Percentiles rank a stretch among this genome's conserved stretches.
phyloP scores from a whole-genome alignment of 2,329 filamentous ascomycete genomes.

The Ophiostoma sp. region DNA sequence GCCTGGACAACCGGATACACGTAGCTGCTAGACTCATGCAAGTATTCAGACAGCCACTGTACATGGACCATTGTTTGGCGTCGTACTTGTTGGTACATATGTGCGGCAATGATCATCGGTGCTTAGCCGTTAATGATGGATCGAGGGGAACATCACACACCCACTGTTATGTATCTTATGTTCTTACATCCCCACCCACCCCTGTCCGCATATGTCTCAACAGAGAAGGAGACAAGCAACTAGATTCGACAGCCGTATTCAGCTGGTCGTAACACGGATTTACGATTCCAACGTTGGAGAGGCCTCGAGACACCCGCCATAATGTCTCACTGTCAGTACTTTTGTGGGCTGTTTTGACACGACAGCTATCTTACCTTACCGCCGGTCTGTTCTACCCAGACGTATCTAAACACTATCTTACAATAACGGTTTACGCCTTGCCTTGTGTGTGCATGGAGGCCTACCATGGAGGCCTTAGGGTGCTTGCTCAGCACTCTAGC shows the following conservation, averaged over 20 bases:
- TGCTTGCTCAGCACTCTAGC: neutral
- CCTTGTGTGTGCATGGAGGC: conserved; percentile 1
- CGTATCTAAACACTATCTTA: neutral
- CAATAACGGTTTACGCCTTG: conserved; percentile 1
- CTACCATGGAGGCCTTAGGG: neutral
- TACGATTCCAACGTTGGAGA: neutral
- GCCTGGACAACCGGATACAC: too few species aligned
- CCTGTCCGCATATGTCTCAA: conserved; percentile 5
- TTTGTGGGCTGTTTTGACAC: neutral
- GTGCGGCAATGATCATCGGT: conserved; percentile 1
- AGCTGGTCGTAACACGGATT: conserved; percentile 2
- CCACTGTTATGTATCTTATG: neutral
- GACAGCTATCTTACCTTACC: neutral
- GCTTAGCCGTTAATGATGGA: conserved; percentile 5
- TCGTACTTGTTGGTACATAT: neutral
- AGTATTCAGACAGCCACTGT: too few species aligned
- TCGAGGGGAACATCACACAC: neutral
- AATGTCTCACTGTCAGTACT: neutral
- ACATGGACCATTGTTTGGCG: too few species aligned
- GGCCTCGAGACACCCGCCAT: neutral
- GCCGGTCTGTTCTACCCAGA: neutral
- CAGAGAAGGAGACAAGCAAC: conserved; percentile 3
- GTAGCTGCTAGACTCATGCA: too few species aligned
- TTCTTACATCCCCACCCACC: neutral
- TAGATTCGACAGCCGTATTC: neutral